Conservation (phyloP, 345 rosid genomes). For the Sonneratia caseolaris region DNA sequence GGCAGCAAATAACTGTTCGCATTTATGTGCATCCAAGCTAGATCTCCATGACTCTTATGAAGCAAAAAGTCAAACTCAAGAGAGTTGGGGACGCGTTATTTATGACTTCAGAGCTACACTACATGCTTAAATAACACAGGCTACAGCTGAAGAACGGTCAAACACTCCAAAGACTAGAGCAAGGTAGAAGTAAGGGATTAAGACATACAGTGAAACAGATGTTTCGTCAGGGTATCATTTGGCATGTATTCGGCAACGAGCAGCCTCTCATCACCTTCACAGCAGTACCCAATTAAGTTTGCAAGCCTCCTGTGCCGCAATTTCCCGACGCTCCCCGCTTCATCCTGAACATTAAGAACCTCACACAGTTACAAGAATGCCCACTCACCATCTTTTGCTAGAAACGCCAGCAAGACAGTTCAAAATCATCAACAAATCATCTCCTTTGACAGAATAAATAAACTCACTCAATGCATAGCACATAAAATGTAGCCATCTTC, state of each 20-base stretch:
- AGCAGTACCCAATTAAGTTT: conserved; percentile 93
- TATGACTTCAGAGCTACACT: neutral
- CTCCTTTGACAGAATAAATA: neutral
- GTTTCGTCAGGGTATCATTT: conserved; percentile 94
- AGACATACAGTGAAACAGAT: conserved; percentile 77
- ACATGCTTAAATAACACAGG: neutral
- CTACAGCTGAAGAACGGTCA: conserved; percentile 6
- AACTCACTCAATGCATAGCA: neutral
- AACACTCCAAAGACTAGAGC: neutral
- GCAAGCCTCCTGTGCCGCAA: conserved; percentile 74
- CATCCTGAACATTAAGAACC: conserved; percentile 45
- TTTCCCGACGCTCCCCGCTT: conserved; percentile 86
- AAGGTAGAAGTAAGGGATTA: conserved; percentile 5
- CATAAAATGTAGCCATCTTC: neutral
- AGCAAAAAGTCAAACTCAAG: neutral
- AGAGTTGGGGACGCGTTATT: neutral
- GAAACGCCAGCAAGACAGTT: neutral
- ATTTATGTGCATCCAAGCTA: neutral
- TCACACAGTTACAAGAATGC: neutral
- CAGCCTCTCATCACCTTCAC: conserved; percentile 92
- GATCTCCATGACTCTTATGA: neutral
- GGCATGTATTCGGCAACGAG: conserved; percentile 98
- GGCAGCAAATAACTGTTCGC: neutral
- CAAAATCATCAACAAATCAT: neutral
- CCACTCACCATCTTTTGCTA: neutral